Percentiles rank a stretch among this genome's conserved stretches.
phyloP scores from a whole-genome alignment of 805 yeast genomes.

The Starmerella kuoi region DNA sequence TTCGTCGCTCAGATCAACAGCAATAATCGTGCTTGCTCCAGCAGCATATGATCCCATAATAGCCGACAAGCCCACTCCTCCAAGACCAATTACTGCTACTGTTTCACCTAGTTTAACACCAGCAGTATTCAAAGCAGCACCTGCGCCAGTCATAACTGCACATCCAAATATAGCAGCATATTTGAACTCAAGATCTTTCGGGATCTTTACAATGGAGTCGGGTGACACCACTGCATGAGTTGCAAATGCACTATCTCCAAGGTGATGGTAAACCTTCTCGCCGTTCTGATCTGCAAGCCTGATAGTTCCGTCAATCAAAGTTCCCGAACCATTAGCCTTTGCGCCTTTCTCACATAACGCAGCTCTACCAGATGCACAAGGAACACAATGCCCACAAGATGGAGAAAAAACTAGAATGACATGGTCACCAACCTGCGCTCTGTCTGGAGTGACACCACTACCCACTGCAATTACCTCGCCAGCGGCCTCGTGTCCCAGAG shows the following conservation, averaged over 20 bases:
- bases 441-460: conserved; percentile 64
- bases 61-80: conserved; percentile 91
- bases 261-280: conserved; percentile 71
- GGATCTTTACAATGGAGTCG: conserved; percentile 86
- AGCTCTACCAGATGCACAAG: conserved; percentile 89
- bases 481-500: conserved; percentile 97
- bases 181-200: conserved; percentile 70
- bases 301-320: conserved; percentile 94
- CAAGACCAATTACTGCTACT: conserved; percentile 93
- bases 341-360: conserved; percentile 91
- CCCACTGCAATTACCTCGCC: conserved; percentile 92
- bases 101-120: conserved; percentile 80
- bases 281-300: conserved; percentile 64
- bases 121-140: conserved; percentile 93
- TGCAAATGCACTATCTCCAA: conserved; percentile 96
- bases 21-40: conserved; percentile 65
- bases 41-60: conserved; percentile 84
- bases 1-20: conserved; percentile 71
- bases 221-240: conserved; percentile 97
- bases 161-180: conserved; percentile 89
- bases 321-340: conserved; percentile 94
- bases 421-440: conserved; percentile 81
- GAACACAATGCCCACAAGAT: conserved; percentile 87
- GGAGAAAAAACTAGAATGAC: conserved; percentile 93
- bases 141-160: conserved; percentile 97